phyloP scores from a whole-genome alignment of 2,329 filamentous ascomycete species.

The Knufia petricola region DNA sequence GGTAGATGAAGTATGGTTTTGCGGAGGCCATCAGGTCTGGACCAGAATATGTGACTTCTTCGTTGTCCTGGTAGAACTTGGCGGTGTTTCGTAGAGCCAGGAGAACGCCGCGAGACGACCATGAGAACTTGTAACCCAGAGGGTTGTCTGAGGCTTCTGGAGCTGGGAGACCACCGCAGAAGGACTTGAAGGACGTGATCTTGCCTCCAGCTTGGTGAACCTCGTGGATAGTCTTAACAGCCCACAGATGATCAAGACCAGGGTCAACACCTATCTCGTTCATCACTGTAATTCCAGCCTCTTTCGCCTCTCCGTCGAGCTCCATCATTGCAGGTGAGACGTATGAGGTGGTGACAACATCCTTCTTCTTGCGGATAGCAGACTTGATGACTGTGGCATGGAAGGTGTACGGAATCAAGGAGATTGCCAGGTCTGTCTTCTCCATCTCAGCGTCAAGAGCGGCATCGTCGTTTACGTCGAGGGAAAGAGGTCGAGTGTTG shows the following conservation, averaged over 20 bases:
- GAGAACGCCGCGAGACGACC: conserved; percentile 72
- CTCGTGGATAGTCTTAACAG: conserved; percentile 76
- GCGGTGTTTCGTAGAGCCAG: conserved; percentile 80
- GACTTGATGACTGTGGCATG: conserved; percentile 85
- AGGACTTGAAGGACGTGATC: conserved; percentile 70
- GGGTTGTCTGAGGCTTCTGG: conserved; percentile 59
- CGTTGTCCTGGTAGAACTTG: conserved; percentile 70
- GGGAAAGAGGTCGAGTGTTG: conserved; percentile 64
- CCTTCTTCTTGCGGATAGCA: conserved; percentile 85
- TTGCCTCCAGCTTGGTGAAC: conserved; percentile 84
- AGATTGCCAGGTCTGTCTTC: conserved; percentile 70
- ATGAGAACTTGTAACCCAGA: conserved; percentile 86
- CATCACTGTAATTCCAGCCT: conserved; percentile 91
- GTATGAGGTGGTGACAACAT: conserved; percentile 92
- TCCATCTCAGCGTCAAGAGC: conserved; percentile 73
- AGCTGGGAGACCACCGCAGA: conserved; percentile 70
- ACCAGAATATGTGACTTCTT: conserved; percentile 56
- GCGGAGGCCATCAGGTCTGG: conserved; percentile 73
- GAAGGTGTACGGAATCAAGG: conserved; percentile 83
- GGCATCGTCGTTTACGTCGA: conserved; percentile 68
- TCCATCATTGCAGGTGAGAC: conserved; percentile 87
- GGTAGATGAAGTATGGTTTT: conserved; percentile 86
- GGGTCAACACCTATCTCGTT: conserved; percentile 74
- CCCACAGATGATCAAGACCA: conserved; percentile 50
- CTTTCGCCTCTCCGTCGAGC: conserved; percentile 72